phyloP scores from a whole-genome alignment of 257 asterid species.

The Gardenia jasminoides region DNA sequence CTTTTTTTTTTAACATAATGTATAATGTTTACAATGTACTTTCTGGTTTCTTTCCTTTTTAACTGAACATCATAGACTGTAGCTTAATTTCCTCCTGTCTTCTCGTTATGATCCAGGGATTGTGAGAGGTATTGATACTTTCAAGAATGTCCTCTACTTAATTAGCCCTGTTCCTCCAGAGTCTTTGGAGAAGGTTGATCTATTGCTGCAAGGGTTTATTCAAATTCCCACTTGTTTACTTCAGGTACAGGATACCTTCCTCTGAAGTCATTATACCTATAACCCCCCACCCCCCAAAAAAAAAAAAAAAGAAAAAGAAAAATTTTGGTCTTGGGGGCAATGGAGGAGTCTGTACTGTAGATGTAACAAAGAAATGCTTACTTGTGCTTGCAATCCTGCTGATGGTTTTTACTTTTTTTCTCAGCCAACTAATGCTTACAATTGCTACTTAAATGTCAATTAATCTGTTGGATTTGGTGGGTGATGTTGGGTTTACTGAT shows the following conservation, averaged over 20 bases:
- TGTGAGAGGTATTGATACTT: constrained; percentile 77
- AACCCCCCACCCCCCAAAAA: too few relatives aligned
- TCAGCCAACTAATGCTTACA: not conserved
- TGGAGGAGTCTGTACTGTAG: not conserved
- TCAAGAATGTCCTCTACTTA: constrained; percentile 50
- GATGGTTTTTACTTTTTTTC: not conserved
- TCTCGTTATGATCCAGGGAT: constrained; percentile 53
- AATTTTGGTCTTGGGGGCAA: too few relatives aligned
- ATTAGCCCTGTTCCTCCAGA: constrained; percentile 78
- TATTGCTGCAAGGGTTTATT: constrained; percentile 78
- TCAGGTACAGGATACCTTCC: constrained; percentile 49
- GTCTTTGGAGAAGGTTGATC: constrained; percentile 70
- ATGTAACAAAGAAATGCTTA: not conserved
- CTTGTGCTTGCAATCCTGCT: not conserved
- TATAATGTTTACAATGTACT: not conserved
- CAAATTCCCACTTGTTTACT: constrained; percentile 73
- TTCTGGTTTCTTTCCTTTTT: not conserved
- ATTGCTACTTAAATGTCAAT: not conserved
- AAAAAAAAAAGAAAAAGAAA: too few relatives aligned
- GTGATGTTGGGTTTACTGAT: not conserved
- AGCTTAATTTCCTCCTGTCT: not conserved
- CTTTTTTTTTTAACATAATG: not conserved
- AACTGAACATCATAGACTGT: not conserved
- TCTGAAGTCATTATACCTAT: not conserved
- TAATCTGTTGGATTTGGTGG: not conserved